These are phyloP conservation scores for Nannizziopsis barbatae DNA, from an alignment of 2,329 filamentous ascomycete genomes.

Conservation along the genomic window DNA sequence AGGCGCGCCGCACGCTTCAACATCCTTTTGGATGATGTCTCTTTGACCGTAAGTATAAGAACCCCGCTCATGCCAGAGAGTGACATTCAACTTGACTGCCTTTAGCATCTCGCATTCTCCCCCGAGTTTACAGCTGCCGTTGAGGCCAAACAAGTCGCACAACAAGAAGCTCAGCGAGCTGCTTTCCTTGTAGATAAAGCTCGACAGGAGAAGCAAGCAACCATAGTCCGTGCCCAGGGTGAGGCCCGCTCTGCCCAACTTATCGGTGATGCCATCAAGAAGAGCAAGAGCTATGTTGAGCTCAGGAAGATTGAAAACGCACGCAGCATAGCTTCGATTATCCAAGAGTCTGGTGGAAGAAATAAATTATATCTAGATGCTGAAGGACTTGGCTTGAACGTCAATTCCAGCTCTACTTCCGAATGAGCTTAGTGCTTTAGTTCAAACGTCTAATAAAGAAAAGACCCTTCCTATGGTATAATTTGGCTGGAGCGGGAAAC, in stretches of 20 bases:
- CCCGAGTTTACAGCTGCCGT: constrained; percentile 59
- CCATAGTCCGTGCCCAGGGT: constrained; percentile 96
- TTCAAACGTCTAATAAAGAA: too few species aligned
- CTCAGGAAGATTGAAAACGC: constrained; percentile 98
- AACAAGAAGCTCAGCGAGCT: constrained; percentile 90
- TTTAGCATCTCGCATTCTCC: constrained; percentile 55
- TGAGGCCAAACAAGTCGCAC: constrained; percentile 58
- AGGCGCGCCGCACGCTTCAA: constrained; percentile 90
- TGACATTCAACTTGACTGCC: constrained; percentile 1
- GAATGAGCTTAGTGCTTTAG: constrained; percentile 10
- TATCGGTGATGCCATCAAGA: constrained; percentile 99
- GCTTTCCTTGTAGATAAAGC: constrained; percentile 98
- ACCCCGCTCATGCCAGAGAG: background rate
- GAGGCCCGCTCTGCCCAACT: constrained; percentile 95
- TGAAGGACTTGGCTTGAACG: constrained; percentile 82
- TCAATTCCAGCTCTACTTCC: constrained; percentile 37
- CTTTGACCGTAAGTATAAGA: constrained; percentile 60
- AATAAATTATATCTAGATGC: constrained; percentile 93
- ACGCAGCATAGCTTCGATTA: constrained; percentile 68
- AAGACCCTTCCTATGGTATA: too few species aligned
- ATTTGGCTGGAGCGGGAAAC: too few species aligned
- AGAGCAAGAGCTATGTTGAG: constrained; percentile 92
- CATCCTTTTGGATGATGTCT: constrained; percentile 94
- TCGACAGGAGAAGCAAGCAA: constrained; percentile 97
- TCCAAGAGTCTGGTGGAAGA: constrained; percentile 74